Percentiles rank a stretch among this genome's conserved stretches.
phyloP scores from a whole-genome alignment of 192 early-diverging fungal species.

The Linnemannia schmuckeri region DNA sequence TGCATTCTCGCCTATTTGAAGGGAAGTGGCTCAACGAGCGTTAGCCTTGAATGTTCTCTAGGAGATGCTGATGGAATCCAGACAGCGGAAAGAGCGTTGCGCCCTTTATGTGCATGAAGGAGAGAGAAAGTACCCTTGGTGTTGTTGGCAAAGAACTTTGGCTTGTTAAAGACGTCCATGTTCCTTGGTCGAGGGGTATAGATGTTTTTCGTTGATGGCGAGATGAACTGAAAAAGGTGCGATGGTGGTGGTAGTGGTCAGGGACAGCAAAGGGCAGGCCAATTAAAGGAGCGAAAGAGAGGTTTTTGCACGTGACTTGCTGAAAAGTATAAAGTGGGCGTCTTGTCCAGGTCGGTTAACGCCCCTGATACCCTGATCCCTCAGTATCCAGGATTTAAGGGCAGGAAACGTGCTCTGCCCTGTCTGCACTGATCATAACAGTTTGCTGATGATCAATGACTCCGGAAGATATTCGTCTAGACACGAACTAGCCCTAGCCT shows the following conservation, averaged over 20 bases:
- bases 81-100: background rate
- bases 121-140: constrained; percentile 71
- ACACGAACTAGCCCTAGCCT: too few species aligned
- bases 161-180: constrained; percentile 55
- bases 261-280: background rate
- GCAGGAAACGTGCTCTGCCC: too few species aligned
- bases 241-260: background rate
- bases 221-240: background rate
- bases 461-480: too few species aligned
- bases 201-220: background rate
- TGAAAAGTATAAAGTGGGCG: background rate
- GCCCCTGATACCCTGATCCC: too few species aligned
- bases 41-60: background rate
- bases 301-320: background rate
- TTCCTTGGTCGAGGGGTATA: constrained; percentile 14
- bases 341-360: too few species aligned
- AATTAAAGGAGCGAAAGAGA: background rate
- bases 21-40: background rate
- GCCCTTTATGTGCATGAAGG: too few species aligned
- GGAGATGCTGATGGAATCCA: background rate
- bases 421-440: too few species aligned
- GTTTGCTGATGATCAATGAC: too few species aligned
- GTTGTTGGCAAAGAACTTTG: constrained; percentile 82
- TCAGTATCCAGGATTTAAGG: too few species aligned
- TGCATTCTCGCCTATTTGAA: constrained; percentile 90